Evolutionary conservation across 352 stramenopile species (phyloP).

Genomic region (Pythium biforme): DNA sequence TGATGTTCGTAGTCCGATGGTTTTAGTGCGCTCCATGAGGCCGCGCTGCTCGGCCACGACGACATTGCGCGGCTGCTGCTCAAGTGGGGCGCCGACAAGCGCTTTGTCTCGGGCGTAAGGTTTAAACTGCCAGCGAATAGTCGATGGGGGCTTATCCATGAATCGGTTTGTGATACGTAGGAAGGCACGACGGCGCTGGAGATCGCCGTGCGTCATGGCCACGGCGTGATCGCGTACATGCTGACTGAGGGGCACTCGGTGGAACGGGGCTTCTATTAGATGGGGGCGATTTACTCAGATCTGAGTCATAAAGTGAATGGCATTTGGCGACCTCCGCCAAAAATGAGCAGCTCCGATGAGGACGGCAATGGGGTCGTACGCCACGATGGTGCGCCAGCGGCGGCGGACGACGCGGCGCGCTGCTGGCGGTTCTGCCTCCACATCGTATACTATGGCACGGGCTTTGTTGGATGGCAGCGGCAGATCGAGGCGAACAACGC

Average conservation of each 20-base stretch:
- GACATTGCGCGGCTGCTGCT: conserved; percentile 61
- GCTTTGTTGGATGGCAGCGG: conserved; percentile 80
- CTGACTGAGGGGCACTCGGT: conserved; percentile 52
- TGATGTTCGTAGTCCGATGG: conserved; percentile 44
- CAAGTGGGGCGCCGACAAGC: conserved; percentile 52
- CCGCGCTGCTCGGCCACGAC: conserved; percentile 57
- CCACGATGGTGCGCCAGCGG: background rate
- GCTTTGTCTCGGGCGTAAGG: conserved; percentile 47
- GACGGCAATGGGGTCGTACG: background rate
- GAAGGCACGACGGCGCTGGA: conserved; percentile 66
- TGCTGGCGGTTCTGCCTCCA: conserved; percentile 59
- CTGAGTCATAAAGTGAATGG: conserved; percentile 11
- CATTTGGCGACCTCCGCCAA: too few relatives aligned
- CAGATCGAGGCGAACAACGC: conserved; percentile 49
- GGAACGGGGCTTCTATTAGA: conserved; percentile 61
- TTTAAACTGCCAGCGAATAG: too few relatives aligned
- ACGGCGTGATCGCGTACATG: conserved; percentile 60
- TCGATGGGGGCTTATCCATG: too few relatives aligned
- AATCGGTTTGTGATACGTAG: too few relatives aligned
- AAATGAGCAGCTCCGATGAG: conserved; percentile 22
- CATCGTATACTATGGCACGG: conserved; percentile 76
- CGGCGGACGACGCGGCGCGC: background rate
- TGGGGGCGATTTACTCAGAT: too few relatives aligned
- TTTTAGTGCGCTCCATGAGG: conserved; percentile 69
- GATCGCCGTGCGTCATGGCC: conserved; percentile 62